Percentiles rank a stretch among this genome's conserved stretches.
These are phyloP conservation scores for Fusarium tjaetaba DNA, from an alignment of 2,329 filamentous ascomycete genomes.

Conservation along the genomic window DNA sequence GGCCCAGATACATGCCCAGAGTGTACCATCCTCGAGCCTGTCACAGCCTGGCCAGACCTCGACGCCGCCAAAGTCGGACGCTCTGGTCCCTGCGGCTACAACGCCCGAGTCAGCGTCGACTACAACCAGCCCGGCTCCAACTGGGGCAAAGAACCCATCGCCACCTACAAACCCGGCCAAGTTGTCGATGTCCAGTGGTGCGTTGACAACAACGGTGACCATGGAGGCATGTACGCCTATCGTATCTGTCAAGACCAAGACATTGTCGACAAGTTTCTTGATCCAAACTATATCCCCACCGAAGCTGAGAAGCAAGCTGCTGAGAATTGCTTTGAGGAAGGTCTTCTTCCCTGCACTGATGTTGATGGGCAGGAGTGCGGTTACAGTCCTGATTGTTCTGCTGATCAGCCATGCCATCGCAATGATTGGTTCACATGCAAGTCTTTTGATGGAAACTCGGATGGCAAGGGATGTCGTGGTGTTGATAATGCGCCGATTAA, in stretches of 20 bases:
- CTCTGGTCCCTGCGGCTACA: conserved; percentile 63
- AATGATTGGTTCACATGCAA: conserved; percentile 68
- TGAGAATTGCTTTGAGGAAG: conserved; percentile 62
- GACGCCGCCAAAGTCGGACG: conserved; percentile 56
- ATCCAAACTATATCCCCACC: conserved; percentile 58
- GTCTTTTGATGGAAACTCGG: conserved; percentile 47
- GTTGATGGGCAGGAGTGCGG: conserved; percentile 60
- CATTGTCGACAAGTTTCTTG: conserved; percentile 61
- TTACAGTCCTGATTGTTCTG: conserved; percentile 58
- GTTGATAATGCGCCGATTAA: conserved; percentile 56
- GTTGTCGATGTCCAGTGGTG: conserved; percentile 64
- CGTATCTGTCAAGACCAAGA: conserved; percentile 63
- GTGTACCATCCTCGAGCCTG: conserved; percentile 64
- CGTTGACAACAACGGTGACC: conserved; percentile 65
- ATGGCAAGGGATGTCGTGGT: conserved; percentile 54
- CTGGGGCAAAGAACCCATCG: conserved; percentile 57
- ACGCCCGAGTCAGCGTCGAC: conserved; percentile 62
- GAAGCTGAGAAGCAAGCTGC: conserved; percentile 62
- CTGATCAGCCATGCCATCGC: conserved; percentile 56
- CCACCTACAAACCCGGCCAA: conserved; percentile 57
- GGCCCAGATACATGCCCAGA: conserved; percentile 63
- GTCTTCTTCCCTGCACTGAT: conserved; percentile 59
- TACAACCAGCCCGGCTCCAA: conserved; percentile 58
- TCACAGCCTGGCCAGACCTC: conserved; percentile 60
- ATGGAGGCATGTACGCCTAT: conserved; percentile 66